Base-by-base conservation (phyloP, 2,329 filamentous ascomycete genomes). In the Decorospora gaudefroyi region DNA sequence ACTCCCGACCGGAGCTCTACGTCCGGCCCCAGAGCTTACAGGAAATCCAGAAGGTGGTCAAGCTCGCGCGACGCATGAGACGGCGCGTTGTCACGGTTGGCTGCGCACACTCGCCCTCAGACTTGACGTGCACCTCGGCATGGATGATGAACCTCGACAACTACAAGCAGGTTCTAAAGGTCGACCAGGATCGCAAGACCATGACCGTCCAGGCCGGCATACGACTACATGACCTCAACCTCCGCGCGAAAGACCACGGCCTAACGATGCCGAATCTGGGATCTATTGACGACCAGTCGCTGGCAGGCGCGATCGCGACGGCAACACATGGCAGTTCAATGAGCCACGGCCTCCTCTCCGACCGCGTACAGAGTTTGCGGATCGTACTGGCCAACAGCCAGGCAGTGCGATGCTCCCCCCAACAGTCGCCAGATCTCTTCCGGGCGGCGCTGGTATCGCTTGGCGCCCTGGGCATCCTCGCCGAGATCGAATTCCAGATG, bases 61-160 rank as follows among this genome's bases (percentile, higher is more conserved):
- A 79, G 28, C 80, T 96, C 15, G 93, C 93, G 4, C 85, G 88
- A 46, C 81, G 78, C 72, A 93, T 88, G 71, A 84, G 90, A 28
- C 85, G 88, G 32, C 86, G 90, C 48, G 75, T 99, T 46, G 87
- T 91, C 23, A 88, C 87, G 4, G 86, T 91, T n/a, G 92, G 93
- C 47, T 92, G 87, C 61, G 90, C 85, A 42, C 92, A 99, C 75
- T 96, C 91, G 41, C 93, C 92, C 6, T 95, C 87, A 53, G 87
- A 92, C 64, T 75, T 99, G 29, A 97, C 92, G 4, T 95, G 90
- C 72, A 95, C 91, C 4, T 93, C 88, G 11, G 88, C 87, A 53
- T 97, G 93, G 93, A 84, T 96, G 66, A 77, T 97, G 58, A 97
- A 96, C 69, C 82, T 99, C 49, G 93, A 99, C 75, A 79, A 87